Evolutionary conservation across 495 filamentous ascomycete species (phyloP), one percentile per base, ranked within the genome.

Genomic region (Annulohypoxylon bovei): DNA sequence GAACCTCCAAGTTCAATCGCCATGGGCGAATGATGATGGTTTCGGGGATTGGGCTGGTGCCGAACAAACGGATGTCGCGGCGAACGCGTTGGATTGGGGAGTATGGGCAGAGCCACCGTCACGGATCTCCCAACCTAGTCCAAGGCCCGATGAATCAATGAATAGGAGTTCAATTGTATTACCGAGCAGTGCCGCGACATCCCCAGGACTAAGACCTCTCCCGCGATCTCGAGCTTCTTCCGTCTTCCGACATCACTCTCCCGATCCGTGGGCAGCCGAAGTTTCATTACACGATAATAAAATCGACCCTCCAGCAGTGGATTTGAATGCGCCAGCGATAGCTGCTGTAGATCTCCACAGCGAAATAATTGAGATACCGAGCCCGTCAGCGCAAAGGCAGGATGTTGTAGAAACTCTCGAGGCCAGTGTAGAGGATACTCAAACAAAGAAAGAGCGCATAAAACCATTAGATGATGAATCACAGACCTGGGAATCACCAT

Each of bases 211-310:
- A 6, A 63, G 62, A 32, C 57, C 71, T 11, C 62, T 72, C 11
- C 65, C 75, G 4, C 77, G 75, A 67, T 82, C 64, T 73, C 81
- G 37, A 70, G 74, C 33, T 35, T 77, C 70, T 22, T 79, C 77
- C 11, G 35, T 75, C n/a, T 60, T 80, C 18, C 83, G 82, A 68
- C 79, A 82, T 20, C 79, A 78, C n/a, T 86, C 84, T 4, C 82
- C 82, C n/a, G 84, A 87, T 74, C 84, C 84, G 2, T 87, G 84
- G 84, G 76, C 79, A 2, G 18, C 74, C 32, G 80, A 80, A 32
- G 65, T 76, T n/a, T 76, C 77, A 14, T 53, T 73, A 0, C 66
- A 62, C 0, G 69, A 72, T 23, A 54, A 25, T 22, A 57, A 37
- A 20, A 23, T 56, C 22, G 23, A 53, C 18, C n/a, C 56, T 0